These are phyloP conservation scores for Arthrinium phaeospermum DNA, from an alignment of 2,329 filamentous ascomycete species.

Conservation along the genomic window DNA sequence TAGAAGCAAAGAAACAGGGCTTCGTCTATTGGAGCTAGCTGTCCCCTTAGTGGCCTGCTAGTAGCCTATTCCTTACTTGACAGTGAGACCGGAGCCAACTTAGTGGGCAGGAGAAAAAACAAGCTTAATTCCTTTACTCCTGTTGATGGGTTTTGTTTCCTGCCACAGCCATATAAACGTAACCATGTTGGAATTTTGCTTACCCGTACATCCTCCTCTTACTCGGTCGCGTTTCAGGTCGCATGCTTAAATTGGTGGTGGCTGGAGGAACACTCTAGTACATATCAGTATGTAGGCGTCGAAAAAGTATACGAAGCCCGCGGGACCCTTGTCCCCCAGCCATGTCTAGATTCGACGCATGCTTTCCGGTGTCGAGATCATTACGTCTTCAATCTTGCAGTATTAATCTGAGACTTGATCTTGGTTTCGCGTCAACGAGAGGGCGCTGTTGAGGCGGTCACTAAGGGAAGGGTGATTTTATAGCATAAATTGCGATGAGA, in stretches of 20 bases:
- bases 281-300: not conserved
- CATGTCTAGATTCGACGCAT: not conserved
- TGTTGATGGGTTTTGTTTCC: too few relatives aligned
- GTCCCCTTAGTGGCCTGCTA: too few relatives aligned
- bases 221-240: constrained; percentile 8
- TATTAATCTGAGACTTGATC: not conserved
- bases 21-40: not conserved
- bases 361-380: constrained; percentile 1
- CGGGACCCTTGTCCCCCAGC: not conserved
- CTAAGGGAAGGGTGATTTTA: not conserved
- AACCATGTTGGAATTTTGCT: not conserved
- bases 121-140: constrained; percentile 3
- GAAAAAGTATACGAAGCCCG: not conserved
- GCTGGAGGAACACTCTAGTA: not conserved
- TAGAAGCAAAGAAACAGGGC: constrained; percentile 5
- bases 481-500: not conserved
- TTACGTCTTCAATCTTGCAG: not conserved
- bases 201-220: not conserved
- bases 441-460: not conserved
- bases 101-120: not conserved
- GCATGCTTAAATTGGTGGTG: constrained; percentile 12
- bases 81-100: not conserved
- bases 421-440: not conserved
- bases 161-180: not conserved
- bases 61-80: not conserved